A percentile compares a stretch with the other conserved stretches of the same genome.
Conservation (phyloP, 2,329 filamentous ascomycete species). For the Lecanosticta acicola region DNA sequence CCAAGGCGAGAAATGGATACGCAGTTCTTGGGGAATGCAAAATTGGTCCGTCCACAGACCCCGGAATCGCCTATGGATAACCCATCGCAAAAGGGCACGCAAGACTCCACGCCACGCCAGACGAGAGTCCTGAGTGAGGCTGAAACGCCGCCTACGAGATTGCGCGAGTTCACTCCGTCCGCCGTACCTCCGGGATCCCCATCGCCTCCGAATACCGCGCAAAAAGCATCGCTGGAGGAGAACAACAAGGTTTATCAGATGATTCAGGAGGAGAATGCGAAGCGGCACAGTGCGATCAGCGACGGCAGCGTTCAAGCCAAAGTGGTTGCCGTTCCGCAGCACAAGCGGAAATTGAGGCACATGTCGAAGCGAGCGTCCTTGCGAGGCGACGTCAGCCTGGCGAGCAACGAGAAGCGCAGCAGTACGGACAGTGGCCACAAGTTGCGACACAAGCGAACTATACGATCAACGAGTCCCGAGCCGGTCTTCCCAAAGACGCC, state of each 20-base stretch:
- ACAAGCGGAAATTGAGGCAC: constrained; percentile 23
- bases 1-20: constrained; percentile 18
- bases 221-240: constrained; percentile 17
- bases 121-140: background rate
- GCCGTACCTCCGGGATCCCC: constrained; percentile 2
- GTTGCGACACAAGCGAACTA: constrained; percentile 17
- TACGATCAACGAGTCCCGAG: constrained; percentile 12
- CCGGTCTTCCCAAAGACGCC: constrained; percentile 1
- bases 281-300: constrained; percentile 25
- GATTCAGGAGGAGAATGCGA: constrained; percentile 28
- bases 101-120: constrained; percentile 1
- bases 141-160: background rate
- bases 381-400: constrained; percentile 20
- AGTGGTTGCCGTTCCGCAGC: constrained; percentile 12
- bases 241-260: constrained; percentile 22
- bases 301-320: constrained; percentile 19
- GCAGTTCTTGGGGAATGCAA: constrained; percentile 16
- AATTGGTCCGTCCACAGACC: constrained; percentile 5
- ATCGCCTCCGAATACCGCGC: constrained; percentile 14
- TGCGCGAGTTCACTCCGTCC: constrained; percentile 11
- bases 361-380: constrained; percentile 22
- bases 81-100: background rate
- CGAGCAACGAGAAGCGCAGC: constrained; percentile 10
- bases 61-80: background rate
- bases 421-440: constrained; percentile 16